Conservation (phyloP, 805 yeast species). For the Scheffersomyces ergatensis region DNA sequence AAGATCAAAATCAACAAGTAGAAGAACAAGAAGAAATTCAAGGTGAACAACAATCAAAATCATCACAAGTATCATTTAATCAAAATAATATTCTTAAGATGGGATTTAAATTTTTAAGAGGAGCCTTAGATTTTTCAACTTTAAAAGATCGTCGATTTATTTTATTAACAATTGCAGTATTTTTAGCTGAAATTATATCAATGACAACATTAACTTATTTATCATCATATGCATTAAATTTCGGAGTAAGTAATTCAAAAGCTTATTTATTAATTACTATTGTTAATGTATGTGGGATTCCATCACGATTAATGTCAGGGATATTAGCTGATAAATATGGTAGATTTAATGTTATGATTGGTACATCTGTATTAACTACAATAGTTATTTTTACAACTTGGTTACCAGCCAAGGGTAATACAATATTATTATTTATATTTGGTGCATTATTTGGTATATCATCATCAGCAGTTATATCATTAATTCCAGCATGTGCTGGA, state of each 20-base stretch:
- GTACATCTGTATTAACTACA: slow-evolving; percentile 18
- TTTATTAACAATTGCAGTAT: slow-evolving; percentile 21
- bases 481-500: slow-evolving; percentile 60
- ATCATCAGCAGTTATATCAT: slow-evolving; percentile 54
- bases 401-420: slow-evolving; percentile 31
- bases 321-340: slow-evolving; percentile 26
- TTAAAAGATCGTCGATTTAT: slow-evolving; percentile 21
- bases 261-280: slow-evolving; percentile 23
- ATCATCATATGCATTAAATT: slow-evolving; percentile 24
- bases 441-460: slow-evolving; percentile 52
- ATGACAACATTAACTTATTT: slow-evolving; percentile 35
- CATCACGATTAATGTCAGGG: slow-evolving; percentile 25
- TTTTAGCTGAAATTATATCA: slow-evolving; percentile 46
- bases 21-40: not conserved
- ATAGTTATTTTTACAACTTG: slow-evolving; percentile 20
- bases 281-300: slow-evolving; percentile 26
- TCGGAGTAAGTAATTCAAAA: slow-evolving; percentile 15
- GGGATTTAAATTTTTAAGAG: slow-evolving; percentile 21
- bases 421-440: slow-evolving; percentile 42
- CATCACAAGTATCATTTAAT: not conserved
- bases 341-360: slow-evolving; percentile 23
- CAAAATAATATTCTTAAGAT: slow-evolving; percentile 5
- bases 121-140: slow-evolving; percentile 20
- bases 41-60: not conserved
- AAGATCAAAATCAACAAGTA: not conserved